Evolutionary conservation across 1,284 basidiomycete genomes (phyloP).

Genomic region (Cutaneotrichosporon cyanovorans): DNA sequence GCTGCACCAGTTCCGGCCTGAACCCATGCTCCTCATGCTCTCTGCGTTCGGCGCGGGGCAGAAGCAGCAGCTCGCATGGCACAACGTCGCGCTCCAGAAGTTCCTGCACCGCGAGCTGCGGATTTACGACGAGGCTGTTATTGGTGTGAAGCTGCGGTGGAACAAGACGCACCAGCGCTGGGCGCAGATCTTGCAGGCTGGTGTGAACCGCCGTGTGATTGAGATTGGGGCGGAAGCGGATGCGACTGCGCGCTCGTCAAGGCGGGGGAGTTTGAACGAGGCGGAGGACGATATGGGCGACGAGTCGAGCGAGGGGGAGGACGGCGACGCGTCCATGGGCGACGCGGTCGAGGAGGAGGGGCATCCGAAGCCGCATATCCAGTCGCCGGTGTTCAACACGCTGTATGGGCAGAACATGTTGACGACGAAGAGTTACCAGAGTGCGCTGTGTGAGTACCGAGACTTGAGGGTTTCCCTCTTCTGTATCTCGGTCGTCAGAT

Average conservation of each 20-base stretch:
- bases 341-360: slow-evolving; percentile 6
- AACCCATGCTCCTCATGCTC: slow-evolving; percentile 62
- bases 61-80: slow-evolving; percentile 60
- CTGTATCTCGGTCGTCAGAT: no score
- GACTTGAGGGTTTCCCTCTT: no score
- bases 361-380: slow-evolving; percentile 54
- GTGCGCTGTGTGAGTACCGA: slow-evolving; percentile 74
- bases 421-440: slow-evolving; percentile 77
- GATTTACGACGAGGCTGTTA: slow-evolving; percentile 56
- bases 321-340: slow-evolving; percentile 7
- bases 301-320: slow-evolving; percentile 16
- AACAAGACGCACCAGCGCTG: slow-evolving; percentile 22
- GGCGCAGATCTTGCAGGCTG: slow-evolving; percentile 34
- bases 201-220: slow-evolving; percentile 16
- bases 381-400: slow-evolving; percentile 65
- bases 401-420: slow-evolving; percentile 85
- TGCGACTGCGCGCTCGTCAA: not conserved
- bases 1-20: slow-evolving; percentile 65
- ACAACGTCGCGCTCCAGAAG: slow-evolving; percentile 68
- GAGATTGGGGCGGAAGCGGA: slow-evolving; percentile 11
- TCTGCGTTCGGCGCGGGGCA: slow-evolving; percentile 61
- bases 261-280: not conserved
- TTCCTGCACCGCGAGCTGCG: slow-evolving; percentile 70
- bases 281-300: not conserved
- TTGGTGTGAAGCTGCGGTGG: slow-evolving; percentile 50